Evolutionary conservation across 73 alveolate genomes (phyloP), one percentile per base, ranked within the genome.

Genomic region (Symbiodinium pilosum): DNA sequence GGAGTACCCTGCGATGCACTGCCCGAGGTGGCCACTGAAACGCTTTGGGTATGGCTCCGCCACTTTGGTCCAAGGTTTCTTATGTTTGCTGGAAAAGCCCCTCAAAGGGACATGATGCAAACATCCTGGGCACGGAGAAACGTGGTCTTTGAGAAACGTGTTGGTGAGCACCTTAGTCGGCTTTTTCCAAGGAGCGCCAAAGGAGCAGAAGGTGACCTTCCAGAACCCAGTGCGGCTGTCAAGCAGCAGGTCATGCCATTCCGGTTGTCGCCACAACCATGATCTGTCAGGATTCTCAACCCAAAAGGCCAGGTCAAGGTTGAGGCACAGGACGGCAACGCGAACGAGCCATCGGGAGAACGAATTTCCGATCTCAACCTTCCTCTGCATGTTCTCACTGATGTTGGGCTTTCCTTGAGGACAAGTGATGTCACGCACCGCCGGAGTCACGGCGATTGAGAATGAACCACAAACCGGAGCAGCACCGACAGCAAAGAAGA

Each of bases 401-500:
- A 43, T 1, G 83, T 18, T 83, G 7, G 93, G 93, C 38, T 32
- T 86, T 4, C 93, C 93, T 43, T 47, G 39, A 36, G 93, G 93
- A 12, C 0, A 18, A 0, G 1, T 0, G 21, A 4, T 24, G 39
- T 36, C 38, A 0, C 93, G 75, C 7, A 47, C 83, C 2, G 83
- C 39, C 18, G 93, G 93, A 34, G 81, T 44, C 5, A 44, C 40
- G n/a, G 81, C 77, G 0, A 26, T 1, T 4, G 44, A n/a, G 9
- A 86, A 86, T 0, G 93, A 86, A 28, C 43, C 83, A 36, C 83
- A 43, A 24, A n/a, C 92, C 5, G 92, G 92, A 0, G 92, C 92
- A 4, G 2, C 42, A 0, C 94, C 94, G 3, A 56, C 34, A 4
- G 64, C 94, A 0, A 87, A 21, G 73, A 88, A 88, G 16, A 26